Evolutionary conservation across 768 basidiomycete species (phyloP), one percentile per base, ranked within the genome.

Genomic region (Cubamyces lactineus): DNA sequence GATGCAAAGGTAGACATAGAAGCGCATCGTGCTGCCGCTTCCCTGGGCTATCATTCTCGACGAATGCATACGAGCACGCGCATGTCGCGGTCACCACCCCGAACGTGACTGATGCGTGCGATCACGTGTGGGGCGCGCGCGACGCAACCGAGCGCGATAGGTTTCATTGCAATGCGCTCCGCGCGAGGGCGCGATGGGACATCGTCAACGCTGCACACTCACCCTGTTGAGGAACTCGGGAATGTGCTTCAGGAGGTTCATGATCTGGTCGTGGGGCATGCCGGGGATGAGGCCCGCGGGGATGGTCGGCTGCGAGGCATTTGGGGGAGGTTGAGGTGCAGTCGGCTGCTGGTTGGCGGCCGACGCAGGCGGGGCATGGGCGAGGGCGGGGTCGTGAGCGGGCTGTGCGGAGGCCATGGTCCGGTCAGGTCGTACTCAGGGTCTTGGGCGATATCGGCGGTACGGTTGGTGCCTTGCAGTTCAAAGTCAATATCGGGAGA

Each of bases 191-290:
- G 59, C 62, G 63, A 61, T 51, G 59, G 41, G 43, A 46, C 50
- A 16, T 28, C 38, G 50, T 54, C 5, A 38, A 39, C 43, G 40
- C 56, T 2, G 47, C 58, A 46, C 19, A 72, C 54, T 71, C 73
- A 75, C 78, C 80, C 87, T 86, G 66, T 73, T 79, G 52, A 86
- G 82, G 26, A 86, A 76, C 54, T 75, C 74, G 5, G 86, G 83
- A 30, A 86, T 68, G 49, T 80, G 79, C 57, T 86, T 84, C 23
- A 91, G 74, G 30, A 91, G 72, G 51, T 74, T 81, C 73, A 85
- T 78, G 56, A 91, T 78, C 73, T 89, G 87, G 34, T 77, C 77
- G 21, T 80, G 77, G 69, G 86, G 83, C 50, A 88, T 66, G 62
- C 55, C 42, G 55, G 54, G 69, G 43, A 43, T 53, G 19, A 38